Evolutionary conservation across 2,329 filamentous ascomycete genomes (phyloP), one percentile per base, ranked within the genome.

Genomic region (Acrocalymma vagum): DNA sequence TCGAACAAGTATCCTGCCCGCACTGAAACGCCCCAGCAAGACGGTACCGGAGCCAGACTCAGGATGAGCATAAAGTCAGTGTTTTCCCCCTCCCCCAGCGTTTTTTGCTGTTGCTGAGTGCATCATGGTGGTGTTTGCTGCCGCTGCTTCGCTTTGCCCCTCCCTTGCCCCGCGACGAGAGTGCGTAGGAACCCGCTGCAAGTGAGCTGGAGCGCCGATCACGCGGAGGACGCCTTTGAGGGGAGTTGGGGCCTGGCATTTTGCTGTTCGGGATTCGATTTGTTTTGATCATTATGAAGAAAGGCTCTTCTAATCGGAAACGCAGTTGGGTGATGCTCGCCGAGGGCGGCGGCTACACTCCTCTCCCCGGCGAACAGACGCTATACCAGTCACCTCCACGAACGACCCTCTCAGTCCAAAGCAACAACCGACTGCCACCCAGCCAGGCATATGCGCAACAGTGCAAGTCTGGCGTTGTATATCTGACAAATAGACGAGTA

Each of bases 261-360:
- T 39, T 24, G 5, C 22, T 20, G 21, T 17, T 28, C 36, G 40
- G 14, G 24, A 51, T 46, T 43, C 33, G 39, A 10, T 37, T 39
- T 15, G 36, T 21, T 13, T 32, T 34, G 16, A 32, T 43, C n/a
- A 54, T 38, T 24, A 60, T 51, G 55, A 57, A 46, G 33, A 65
- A 61, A 49, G 51, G 35, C 34, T 62, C 55, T 44, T 52, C 64
- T 69, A 51, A 67, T 47, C 49, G 60, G 24, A 67, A 66, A 42
- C 58, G 58, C 67, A 89, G 86, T 69, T 96, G 93, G 93, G 93
- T 96, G 29, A 96, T 96, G 92, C 84, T 95, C 63, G 84, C 87
- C 63, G 82, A 87, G 63, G 67, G 69, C 32, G 74, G 80, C 46
- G 84, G 86, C 44, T 94, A 96, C 72, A 86, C 95, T 64, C 89